Conservation (phyloP, 2,329 filamentous ascomycete species). For the Colletotrichum somersetense region DNA sequence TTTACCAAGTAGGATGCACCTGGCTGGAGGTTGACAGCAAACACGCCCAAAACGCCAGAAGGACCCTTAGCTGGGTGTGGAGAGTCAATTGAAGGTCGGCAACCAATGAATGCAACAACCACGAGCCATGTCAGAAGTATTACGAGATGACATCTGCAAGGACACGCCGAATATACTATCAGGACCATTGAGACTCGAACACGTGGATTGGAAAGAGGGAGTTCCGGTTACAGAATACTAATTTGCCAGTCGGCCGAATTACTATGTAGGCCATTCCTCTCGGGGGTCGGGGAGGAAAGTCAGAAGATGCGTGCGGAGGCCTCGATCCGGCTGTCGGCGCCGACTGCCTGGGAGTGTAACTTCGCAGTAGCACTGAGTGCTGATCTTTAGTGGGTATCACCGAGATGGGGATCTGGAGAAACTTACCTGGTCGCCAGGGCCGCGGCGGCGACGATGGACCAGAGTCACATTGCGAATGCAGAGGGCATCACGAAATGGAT, state of each 20-base stretch:
- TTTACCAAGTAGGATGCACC: not conserved
- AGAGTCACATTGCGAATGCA: not conserved
- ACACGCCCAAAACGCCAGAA: not conserved
- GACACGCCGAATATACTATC: not conserved
- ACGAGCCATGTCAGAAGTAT: not conserved
- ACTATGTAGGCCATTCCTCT: conserved; percentile 31
- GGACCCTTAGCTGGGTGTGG: not conserved
- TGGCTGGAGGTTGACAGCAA: not conserved
- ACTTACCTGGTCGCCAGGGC: conserved; percentile 12
- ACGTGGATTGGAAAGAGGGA: not conserved
- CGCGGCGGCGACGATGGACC: not conserved
- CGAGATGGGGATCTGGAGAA: not conserved
- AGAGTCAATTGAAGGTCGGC: not conserved
- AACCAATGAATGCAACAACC: not conserved
- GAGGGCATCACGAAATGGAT: not conserved
- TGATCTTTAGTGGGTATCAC: not conserved
- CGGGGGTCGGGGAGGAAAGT: not conserved
- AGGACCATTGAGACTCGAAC: not conserved
- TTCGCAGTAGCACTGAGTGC: conserved; percentile 7
- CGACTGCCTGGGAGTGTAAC: conserved; percentile 18
- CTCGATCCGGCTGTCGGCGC: conserved; percentile 4
- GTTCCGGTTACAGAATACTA: not conserved
- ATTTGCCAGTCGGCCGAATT: conserved; percentile 37
- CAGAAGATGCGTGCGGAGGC: too few species aligned
- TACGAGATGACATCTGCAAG: not conserved